These are phyloP conservation scores for Citrus sinensis DNA, from an alignment of 345 rosid species.

Conservation along the genomic window DVS_A1.0 CM039161.1:5310501-5311000, in stretches of 20 bases:
- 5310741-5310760: not conserved
- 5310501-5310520: not conserved
- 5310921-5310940: not conserved
- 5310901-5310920: not conserved
- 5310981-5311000: too few relatives aligned
- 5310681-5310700: not conserved
- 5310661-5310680: not conserved
- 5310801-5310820: slow-evolving; percentile 61
- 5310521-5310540: not conserved
- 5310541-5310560: slow-evolving; percentile 26
- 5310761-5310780: slow-evolving; percentile 16
- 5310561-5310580: slow-evolving; percentile 62
- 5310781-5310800: slow-evolving; percentile 4
- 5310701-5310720: not conserved
- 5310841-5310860: not conserved
- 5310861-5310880: not conserved
- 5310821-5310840: slow-evolving; percentile 4
- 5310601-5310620: not conserved
- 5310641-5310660: too few relatives aligned
- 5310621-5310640: not conserved
- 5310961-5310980: too few relatives aligned
- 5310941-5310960: not conserved
- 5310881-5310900: not conserved
- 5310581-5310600: not conserved
- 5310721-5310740: not conserved